phyloP scores from a whole-genome alignment of 495 filamentous ascomycete genomes.

The Peziza echinospora region DNA sequence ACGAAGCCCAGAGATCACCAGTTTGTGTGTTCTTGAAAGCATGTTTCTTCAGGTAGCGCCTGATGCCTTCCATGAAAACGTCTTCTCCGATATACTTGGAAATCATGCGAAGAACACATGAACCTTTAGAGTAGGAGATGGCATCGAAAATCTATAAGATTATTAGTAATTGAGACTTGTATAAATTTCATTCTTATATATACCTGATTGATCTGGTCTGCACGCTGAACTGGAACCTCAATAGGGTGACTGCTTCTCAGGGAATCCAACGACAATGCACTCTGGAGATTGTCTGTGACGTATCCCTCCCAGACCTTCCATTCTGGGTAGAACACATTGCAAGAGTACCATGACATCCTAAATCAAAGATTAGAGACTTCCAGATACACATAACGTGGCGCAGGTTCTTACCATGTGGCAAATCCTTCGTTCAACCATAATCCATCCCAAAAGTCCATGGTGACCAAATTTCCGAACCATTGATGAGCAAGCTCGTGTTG shows the following conservation, averaged over 20 bases:
- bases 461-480: slow-evolving; percentile 97
- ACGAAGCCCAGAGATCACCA: slow-evolving; percentile 71
- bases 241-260: slow-evolving; percentile 90
- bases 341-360: slow-evolving; percentile 39
- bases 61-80: slow-evolving; percentile 77
- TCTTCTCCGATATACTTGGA: slow-evolving; percentile 89
- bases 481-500: slow-evolving; percentile 96
- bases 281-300: slow-evolving; percentile 74
- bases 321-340: slow-evolving; percentile 77
- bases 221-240: slow-evolving; percentile 85
- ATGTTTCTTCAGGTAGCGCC: slow-evolving; percentile 83
- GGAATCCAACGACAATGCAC: slow-evolving; percentile 70
- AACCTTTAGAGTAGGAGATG: slow-evolving; percentile 94
- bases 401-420: slow-evolving; percentile 52
- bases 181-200: no score
- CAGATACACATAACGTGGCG: slow-evolving; percentile 13
- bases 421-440: slow-evolving; percentile 98
- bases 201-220: slow-evolving; percentile 92
- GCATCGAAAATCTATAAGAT: slow-evolving; percentile 96
- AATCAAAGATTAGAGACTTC: slow-evolving; percentile 5
- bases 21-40: slow-evolving; percentile 73
- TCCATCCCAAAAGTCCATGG: slow-evolving; percentile 99
- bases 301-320: slow-evolving; percentile 99
- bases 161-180: no score
- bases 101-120: slow-evolving; percentile 90